phyloP scores from a whole-genome alignment of 306 rosid genomes.

The Dalbergia cochinchinensis region DNA sequence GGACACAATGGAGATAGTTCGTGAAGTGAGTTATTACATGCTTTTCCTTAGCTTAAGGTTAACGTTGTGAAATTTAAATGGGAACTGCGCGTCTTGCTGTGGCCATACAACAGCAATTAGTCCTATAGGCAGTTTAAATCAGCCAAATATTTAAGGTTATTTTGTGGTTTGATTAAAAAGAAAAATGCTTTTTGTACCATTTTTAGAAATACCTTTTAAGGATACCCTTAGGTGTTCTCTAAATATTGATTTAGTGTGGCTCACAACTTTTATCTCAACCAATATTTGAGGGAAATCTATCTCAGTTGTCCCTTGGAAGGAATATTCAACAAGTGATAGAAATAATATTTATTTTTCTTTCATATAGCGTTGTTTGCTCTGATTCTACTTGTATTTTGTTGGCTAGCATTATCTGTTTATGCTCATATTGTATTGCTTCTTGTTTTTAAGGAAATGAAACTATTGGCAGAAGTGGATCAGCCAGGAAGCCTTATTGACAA shows the following conservation, averaged over 20 bases:
- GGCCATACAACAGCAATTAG: not conserved
- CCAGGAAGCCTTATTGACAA: conserved; percentile 95
- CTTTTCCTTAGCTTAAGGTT: conserved; percentile 19
- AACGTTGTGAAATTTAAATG: conserved; percentile 13
- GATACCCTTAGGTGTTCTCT: too few relatives aligned
- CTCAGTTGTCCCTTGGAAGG: too few relatives aligned
- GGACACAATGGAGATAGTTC: conserved; percentile 99
- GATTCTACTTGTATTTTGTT: not conserved
- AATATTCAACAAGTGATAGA: too few relatives aligned
- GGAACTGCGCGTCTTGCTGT: not conserved
- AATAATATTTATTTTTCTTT: too few relatives aligned
- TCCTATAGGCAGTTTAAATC: not conserved
- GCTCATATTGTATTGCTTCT: conserved; percentile 36
- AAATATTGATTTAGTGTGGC: too few relatives aligned
- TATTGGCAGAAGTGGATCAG: conserved; percentile 94
- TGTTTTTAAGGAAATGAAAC: conserved; percentile 86
- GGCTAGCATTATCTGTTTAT: conserved; percentile 3
- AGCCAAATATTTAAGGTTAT: not conserved
- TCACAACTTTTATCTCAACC: too few relatives aligned
- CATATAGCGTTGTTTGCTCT: not conserved
- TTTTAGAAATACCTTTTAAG: too few relatives aligned
- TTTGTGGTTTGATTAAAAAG: not conserved
- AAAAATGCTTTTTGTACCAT: too few relatives aligned
- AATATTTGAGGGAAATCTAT: too few relatives aligned
- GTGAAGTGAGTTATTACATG: conserved; percentile 75